Evolutionary conservation across 2,329 filamentous ascomycete species (phyloP).

Genomic region (Aureobasidium sp.): DNA sequence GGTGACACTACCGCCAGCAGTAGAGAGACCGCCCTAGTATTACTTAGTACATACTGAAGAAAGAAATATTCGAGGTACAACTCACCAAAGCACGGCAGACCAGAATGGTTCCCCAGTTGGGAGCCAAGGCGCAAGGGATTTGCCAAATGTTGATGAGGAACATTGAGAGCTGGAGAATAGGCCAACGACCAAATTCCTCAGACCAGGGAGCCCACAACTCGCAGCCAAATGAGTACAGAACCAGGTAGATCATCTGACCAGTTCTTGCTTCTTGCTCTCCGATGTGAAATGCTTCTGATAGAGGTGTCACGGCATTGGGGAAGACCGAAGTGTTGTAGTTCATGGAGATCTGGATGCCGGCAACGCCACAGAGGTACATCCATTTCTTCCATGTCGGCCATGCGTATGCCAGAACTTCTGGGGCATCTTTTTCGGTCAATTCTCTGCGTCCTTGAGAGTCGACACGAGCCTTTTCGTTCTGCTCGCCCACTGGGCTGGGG

Average conservation of each 20-base stretch:
- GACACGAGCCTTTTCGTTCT: slow-evolving; percentile 12
- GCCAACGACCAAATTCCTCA: slow-evolving; percentile 73
- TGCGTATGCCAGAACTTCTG: slow-evolving; percentile 37
- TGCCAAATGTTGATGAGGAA: slow-evolving; percentile 74
- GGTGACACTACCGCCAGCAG: slow-evolving; percentile 57
- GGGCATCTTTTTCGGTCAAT: slow-evolving; percentile 18
- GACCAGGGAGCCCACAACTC: slow-evolving; percentile 86
- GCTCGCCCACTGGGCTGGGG: slow-evolving; percentile 13
- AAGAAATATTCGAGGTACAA: slow-evolving; percentile 37
- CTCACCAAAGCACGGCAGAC: slow-evolving; percentile 44
- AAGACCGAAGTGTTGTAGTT: slow-evolving; percentile 47
- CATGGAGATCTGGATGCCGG: slow-evolving; percentile 44
- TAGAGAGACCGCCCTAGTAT: slow-evolving; percentile 35
- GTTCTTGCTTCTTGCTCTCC: slow-evolving; percentile 61
- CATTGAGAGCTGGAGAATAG: slow-evolving; percentile 65
- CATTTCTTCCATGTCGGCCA: slow-evolving; percentile 43
- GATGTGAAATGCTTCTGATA: slow-evolving; percentile 58
- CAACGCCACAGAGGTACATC: slow-evolving; percentile 41
- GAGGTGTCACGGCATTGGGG: slow-evolving; percentile 37
- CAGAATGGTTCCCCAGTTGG: slow-evolving; percentile 37
- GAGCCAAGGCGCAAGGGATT: slow-evolving; percentile 47
- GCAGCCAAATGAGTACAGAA: slow-evolving; percentile 77
- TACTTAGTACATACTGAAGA: slow-evolving; percentile 29
- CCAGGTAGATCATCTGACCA: slow-evolving; percentile 71
- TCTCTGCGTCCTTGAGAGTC: slow-evolving; percentile 20